A percentile compares a stretch with the other conserved stretches of the same genome.
Conservation (phyloP, 768 basidiomycete genomes). For the Russula sp. region DNA sequence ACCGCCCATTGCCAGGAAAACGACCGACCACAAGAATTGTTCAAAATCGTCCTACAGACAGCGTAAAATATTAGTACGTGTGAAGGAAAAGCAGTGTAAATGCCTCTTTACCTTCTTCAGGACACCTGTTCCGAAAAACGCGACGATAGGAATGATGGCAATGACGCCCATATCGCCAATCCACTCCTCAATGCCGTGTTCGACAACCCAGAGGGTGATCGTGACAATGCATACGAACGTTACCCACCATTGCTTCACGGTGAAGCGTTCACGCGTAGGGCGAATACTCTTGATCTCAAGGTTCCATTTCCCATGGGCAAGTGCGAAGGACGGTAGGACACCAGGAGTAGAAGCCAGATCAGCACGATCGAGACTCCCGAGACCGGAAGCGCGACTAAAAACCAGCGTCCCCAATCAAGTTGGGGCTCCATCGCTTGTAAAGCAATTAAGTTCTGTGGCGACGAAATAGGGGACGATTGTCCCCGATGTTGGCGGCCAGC, state of each 20-base stretch:
- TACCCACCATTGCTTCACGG: conserved; percentile 87
- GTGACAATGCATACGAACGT: conserved; percentile 77
- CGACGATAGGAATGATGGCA: conserved; percentile 86
- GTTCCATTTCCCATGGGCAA: conserved; percentile 72
- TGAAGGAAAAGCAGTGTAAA: neutral
- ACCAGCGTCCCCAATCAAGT: conserved; percentile 91
- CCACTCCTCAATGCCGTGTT: conserved; percentile 65
- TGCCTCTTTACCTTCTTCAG: conserved; percentile 75
- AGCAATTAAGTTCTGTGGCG: conserved; percentile 96
- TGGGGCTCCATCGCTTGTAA: conserved; percentile 80
- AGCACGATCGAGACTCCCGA: conserved; percentile 79
- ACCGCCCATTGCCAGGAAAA: conserved; percentile 97
- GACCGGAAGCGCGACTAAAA: conserved; percentile 89
- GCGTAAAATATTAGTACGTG: neutral
- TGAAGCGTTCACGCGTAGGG: conserved; percentile 78
- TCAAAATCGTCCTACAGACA: conserved; percentile 82
- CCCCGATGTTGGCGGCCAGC: conserved; percentile 98
- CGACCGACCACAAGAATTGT: conserved; percentile 90
- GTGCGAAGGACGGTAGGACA: conserved; percentile 72
- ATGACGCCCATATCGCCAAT: conserved; percentile 98
- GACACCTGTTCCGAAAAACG: conserved; percentile 91
- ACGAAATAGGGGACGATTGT: conserved; percentile 95
- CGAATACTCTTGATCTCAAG: conserved; percentile 84
- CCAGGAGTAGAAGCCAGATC: conserved; percentile 88
- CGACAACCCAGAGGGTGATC: conserved; percentile 87